These are phyloP conservation scores for Aaosphaeria arxii DNA, from an alignment of 2,329 filamentous ascomycete species.

Conservation along the genomic window DNA sequence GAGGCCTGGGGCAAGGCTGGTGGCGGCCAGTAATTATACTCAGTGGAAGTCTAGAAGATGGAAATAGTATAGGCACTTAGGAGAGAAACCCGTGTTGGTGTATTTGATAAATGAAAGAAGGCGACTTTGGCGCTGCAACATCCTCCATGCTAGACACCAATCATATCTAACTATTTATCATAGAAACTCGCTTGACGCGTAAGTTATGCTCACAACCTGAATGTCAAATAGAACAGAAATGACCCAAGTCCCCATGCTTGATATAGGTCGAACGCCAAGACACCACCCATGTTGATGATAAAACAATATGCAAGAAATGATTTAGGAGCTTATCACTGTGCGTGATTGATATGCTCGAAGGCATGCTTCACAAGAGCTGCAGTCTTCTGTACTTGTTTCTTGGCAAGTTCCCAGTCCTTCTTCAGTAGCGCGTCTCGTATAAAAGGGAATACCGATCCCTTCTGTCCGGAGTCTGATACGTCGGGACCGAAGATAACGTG, in stretches of 20 bases:
- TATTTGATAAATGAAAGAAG: too few relatives aligned
- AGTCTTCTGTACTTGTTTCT: conserved; percentile 67
- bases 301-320: too few relatives aligned
- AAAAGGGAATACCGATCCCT: conserved; percentile 70
- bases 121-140: too few relatives aligned
- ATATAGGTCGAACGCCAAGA: too few relatives aligned
- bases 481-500: conserved; percentile 87
- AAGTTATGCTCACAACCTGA: too few relatives aligned
- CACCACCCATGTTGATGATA: too few relatives aligned
- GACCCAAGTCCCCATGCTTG: too few relatives aligned
- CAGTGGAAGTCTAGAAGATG: background rate
- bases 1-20: conserved; percentile 10
- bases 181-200: too few relatives aligned
- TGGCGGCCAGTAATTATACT: background rate
- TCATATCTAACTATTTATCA: too few relatives aligned
- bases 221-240: too few relatives aligned
- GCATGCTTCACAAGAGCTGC: conserved; percentile 66
- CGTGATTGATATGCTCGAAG: conserved; percentile 31
- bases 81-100: background rate
- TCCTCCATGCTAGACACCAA: too few relatives aligned
- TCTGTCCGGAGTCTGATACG: conserved; percentile 64
- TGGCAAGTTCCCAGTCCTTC: conserved; percentile 67
- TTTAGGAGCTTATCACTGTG: too few relatives aligned
- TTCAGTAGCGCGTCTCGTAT: conserved; percentile 76
- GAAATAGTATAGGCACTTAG: background rate